Evolutionary conservation across 2,329 filamentous ascomycete species (phyloP), one percentile per base, ranked within the genome.

Genomic region (Alternaria viburni): DNA sequence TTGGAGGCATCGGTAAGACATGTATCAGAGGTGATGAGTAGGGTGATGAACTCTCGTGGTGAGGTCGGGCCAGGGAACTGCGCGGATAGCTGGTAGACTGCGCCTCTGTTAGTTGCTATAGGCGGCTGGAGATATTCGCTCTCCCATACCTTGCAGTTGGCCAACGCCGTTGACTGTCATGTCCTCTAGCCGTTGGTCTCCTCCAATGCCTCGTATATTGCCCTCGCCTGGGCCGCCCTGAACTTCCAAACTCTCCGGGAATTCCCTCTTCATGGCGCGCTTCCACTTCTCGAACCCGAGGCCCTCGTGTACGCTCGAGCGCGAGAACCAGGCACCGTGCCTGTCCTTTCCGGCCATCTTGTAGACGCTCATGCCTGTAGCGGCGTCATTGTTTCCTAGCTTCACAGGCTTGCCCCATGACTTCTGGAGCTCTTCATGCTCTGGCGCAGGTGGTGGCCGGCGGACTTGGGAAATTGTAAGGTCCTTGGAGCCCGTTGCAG

Each of bases 51-150:
- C 75, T 97, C 95, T 79, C 95, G 85, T 1, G 95, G 91, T 3
- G 93, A 89, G 0, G 93, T 96, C 4, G 95, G 95, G 0, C 93
- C 93, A 0, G 94, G 93, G 71, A 97, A 97, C 76, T 96, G 91
- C 3, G 93, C 93, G 21, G 92, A 95, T 1, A 97, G 86, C 74
- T 95, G 90, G 74, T 92, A 97, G 5, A 97, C 92, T 89, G 77
- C 21, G 7, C n/a, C 3, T 5, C 36, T 28, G 49, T 70, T 28
- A 73, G 63, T 51, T 12, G 17, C 45, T 2, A 9, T 19, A 11
- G 12, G n/a, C 8, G 9, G 2, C 23, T 28, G 9, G 3, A 13
- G 13, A 17, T 15, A 5, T 50, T 17, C 17, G 13, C 11, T 21
- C 17, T 36, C 23, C 72, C 77, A 32, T 79, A 89, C 88, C 87